Percentiles rank a stretch among this genome's conserved stretches.
phyloP scores from a whole-genome alignment of 2,329 filamentous ascomycete genomes.

The Fusarium nygamai region DNA sequence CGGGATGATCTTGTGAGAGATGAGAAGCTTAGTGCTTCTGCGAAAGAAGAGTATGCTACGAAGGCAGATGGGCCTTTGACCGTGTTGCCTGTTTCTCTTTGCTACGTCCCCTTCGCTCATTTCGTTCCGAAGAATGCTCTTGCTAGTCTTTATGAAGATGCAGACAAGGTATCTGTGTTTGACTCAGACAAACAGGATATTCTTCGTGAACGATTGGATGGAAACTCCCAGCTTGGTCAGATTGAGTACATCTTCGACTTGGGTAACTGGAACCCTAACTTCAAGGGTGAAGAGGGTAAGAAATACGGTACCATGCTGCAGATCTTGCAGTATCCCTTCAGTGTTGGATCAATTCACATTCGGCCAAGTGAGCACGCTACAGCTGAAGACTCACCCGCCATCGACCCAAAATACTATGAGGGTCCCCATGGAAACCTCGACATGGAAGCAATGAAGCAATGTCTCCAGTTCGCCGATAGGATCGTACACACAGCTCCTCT shows the following conservation, averaged over 20 bases:
- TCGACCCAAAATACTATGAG: constrained; percentile 55
- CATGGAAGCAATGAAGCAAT: constrained; percentile 54
- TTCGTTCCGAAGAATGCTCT: constrained; percentile 44
- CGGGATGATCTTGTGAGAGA: constrained; percentile 52
- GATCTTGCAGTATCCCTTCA: constrained; percentile 63
- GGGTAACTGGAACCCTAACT: constrained; percentile 56
- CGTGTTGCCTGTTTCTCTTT: constrained; percentile 52
- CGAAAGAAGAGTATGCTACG: constrained; percentile 47
- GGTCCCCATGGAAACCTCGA: constrained; percentile 54
- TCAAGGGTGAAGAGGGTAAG: constrained; percentile 49
- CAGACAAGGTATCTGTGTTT: constrained; percentile 31
- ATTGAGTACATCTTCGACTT: constrained; percentile 61
- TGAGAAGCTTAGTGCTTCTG: constrained; percentile 42
- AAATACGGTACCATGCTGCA: constrained; percentile 60
- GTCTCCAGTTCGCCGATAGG: constrained; percentile 52
- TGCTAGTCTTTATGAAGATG: constrained; percentile 27
- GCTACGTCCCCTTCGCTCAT: constrained; percentile 54
- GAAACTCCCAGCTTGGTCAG: constrained; percentile 51
- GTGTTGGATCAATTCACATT: constrained; percentile 59
- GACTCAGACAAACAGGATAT: constrained; percentile 43
- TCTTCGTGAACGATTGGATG: constrained; percentile 46
- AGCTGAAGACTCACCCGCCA: constrained; percentile 46
- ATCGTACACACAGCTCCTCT: constrained; percentile 52
- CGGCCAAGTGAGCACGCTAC: constrained; percentile 24
- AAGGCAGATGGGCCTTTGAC: constrained; percentile 50